Percentiles rank a stretch among this genome's conserved stretches.
phyloP scores from a whole-genome alignment of 805 yeast species.

The Zygotorulaspora danielsina region DNA sequence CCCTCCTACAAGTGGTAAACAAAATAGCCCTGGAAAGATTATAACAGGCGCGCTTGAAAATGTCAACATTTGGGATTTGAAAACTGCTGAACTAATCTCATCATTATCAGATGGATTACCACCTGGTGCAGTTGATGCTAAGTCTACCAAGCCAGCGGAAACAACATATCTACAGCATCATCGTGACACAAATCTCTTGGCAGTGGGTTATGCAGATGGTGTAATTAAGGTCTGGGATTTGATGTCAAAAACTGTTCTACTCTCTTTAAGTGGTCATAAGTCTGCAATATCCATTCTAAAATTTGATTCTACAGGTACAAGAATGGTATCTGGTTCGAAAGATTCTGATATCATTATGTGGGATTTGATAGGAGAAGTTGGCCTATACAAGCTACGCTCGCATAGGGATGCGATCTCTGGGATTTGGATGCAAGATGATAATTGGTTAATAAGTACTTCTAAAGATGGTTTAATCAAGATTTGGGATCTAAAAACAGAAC shows the following conservation, averaged over 20 bases:
- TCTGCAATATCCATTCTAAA: constrained; percentile 63
- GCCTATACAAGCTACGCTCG: constrained; percentile 78
- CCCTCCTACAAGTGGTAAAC: constrained; percentile 43
- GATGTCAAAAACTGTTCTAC: constrained; percentile 68
- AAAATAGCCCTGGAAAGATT: constrained; percentile 58
- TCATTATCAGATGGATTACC: constrained; percentile 60
- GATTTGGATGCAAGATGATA: constrained; percentile 46
- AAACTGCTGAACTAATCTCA: constrained; percentile 67
- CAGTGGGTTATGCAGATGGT: constrained; percentile 90
- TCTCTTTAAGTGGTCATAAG: constrained; percentile 88
- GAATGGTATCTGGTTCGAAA: constrained; percentile 78
- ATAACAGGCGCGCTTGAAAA: constrained; percentile 83
- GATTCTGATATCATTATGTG: constrained; percentile 84
- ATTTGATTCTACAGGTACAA: constrained; percentile 80
- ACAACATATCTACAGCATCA: constrained; percentile 60
- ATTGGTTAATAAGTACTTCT: constrained; percentile 68
- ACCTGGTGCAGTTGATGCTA: constrained; percentile 67
- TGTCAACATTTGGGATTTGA: constrained; percentile 83
- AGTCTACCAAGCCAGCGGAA: constrained; percentile 56
- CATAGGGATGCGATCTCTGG: constrained; percentile 90
- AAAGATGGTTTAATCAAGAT: constrained; percentile 89
- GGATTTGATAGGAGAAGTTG: constrained; percentile 93
- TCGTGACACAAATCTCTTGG: constrained; percentile 60
- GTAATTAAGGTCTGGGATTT: constrained; percentile 88
- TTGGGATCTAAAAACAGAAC: constrained; percentile 89